phyloP scores from a whole-genome alignment of 1,284 basidiomycete genomes.

The Naganishia albida region DNA sequence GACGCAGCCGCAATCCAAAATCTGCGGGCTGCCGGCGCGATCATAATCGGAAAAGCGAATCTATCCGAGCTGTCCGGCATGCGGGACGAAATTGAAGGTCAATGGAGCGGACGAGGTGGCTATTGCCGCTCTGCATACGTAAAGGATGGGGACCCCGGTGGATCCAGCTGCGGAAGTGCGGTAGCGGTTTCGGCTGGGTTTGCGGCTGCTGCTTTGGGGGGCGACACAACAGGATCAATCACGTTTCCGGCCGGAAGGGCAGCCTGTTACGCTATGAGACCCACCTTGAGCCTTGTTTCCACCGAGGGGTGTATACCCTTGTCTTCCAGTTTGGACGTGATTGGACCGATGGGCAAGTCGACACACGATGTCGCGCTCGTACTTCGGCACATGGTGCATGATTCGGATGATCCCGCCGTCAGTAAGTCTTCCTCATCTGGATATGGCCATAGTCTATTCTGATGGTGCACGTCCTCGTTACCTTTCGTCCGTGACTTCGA shows the following conservation, averaged over 20 bases:
- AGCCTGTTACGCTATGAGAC: slow-evolving; percentile 5
- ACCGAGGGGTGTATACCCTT: slow-evolving; percentile 20
- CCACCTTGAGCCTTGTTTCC: slow-evolving; percentile 37
- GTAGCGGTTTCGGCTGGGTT: slow-evolving; percentile 41
- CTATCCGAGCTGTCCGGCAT: slow-evolving; percentile 40
- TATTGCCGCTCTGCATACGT: slow-evolving; percentile 42
- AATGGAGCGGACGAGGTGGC: slow-evolving; percentile 41
- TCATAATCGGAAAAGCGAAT: slow-evolving; percentile 38
- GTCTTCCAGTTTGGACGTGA: slow-evolving; percentile 5
- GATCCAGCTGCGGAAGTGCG: slow-evolving; percentile 38
- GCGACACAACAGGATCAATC: slow-evolving; percentile 38
- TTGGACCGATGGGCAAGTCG: slow-evolving; percentile 23
- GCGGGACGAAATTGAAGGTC: slow-evolving; percentile 28
- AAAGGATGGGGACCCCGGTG: slow-evolving; percentile 33
- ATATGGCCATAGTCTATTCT: too few species aligned
- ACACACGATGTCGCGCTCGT: slow-evolving; percentile 27
- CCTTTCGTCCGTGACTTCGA: too few species aligned
- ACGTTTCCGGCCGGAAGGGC: slow-evolving; percentile 37
- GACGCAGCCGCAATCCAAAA: slow-evolving; percentile 25
- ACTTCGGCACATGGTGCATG: not conserved
- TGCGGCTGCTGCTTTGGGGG: slow-evolving; percentile 36
- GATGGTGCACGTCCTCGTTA: too few species aligned
- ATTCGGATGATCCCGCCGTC: too few species aligned
- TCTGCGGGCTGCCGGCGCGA: slow-evolving; percentile 38
- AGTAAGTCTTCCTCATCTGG: too few species aligned